phyloP scores from a whole-genome alignment of 371 early-diverging fungal genomes.

The Entomophthora muscae region DNA sequence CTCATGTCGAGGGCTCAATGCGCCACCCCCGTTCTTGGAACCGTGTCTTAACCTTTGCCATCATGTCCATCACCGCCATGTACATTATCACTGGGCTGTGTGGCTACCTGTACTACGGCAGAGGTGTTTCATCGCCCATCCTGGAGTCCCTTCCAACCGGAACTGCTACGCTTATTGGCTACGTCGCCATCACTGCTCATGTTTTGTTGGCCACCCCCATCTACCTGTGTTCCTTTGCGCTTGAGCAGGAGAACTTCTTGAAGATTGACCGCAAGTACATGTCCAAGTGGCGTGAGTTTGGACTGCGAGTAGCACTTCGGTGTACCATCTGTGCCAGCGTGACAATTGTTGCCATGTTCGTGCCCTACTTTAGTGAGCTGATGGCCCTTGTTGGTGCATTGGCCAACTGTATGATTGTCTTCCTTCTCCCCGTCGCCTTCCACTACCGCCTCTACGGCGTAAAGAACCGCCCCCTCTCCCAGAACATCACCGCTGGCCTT shows the following conservation, averaged over 20 bases:
- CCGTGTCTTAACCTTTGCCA: slow-evolving; percentile 41
- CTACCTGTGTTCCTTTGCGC: slow-evolving; percentile 56
- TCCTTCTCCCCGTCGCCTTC: slow-evolving; percentile 68
- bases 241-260: slow-evolving; percentile 43
- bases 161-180: slow-evolving; percentile 37
- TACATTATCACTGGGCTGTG: slow-evolving; percentile 54
- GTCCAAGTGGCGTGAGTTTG: slow-evolving; percentile 18
- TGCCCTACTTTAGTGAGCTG: slow-evolving; percentile 62
- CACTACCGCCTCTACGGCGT: slow-evolving; percentile 52
- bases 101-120: slow-evolving; percentile 69
- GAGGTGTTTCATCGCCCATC: slow-evolving; percentile 42
- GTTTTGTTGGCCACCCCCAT: slow-evolving; percentile 64
- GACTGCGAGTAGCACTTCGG: slow-evolving; percentile 33
- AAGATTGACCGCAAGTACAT: slow-evolving; percentile 11
- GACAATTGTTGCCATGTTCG: slow-evolving; percentile 34
- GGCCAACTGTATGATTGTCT: slow-evolving; percentile 52
- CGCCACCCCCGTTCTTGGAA: slow-evolving; percentile 51
- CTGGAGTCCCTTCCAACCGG: slow-evolving; percentile 49
- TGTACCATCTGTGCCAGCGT: slow-evolving; percentile 27
- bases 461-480: background rate
- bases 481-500: background rate
- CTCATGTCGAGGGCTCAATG: slow-evolving; percentile 75
- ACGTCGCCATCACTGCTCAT: slow-evolving; percentile 60
- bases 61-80: slow-evolving; percentile 46
- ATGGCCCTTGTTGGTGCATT: slow-evolving; percentile 69